These are phyloP conservation scores for Apiospora phragmitis DNA, from an alignment of 2,329 filamentous ascomycete genomes.

Conservation along the genomic window DNA sequence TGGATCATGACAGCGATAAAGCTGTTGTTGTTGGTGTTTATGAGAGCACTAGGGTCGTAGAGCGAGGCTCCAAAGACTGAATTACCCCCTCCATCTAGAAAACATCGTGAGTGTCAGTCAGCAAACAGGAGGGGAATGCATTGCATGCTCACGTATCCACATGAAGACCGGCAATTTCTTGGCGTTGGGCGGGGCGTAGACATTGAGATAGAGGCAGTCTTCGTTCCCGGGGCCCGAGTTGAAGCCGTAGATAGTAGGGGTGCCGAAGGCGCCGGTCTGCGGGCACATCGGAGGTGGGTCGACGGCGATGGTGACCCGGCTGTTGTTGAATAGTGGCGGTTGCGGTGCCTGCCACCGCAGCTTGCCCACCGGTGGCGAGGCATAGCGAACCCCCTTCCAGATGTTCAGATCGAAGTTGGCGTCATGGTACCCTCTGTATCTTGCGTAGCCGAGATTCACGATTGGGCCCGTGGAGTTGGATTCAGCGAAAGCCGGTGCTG, in stretches of 20 bases:
- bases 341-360: conserved; percentile 45
- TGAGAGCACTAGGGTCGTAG: conserved; percentile 24
- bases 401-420: conserved; percentile 39
- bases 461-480: not conserved
- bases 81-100: conserved; percentile 48
- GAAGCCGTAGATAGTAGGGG: conserved; percentile 29
- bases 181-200: conserved; percentile 39
- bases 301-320: conserved; percentile 30
- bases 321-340: conserved; percentile 29
- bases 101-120: not conserved
- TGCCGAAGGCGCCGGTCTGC: conserved; percentile 26
- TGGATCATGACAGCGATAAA: conserved; percentile 43
- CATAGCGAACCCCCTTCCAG: conserved; percentile 48
- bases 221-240: conserved; percentile 28
- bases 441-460: conserved; percentile 47
- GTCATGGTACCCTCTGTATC: conserved; percentile 45
- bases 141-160: conserved; percentile 40
- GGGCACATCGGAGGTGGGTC: conserved; percentile 35
- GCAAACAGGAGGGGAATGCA: not conserved
- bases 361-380: conserved; percentile 40
- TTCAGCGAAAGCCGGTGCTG: not conserved
- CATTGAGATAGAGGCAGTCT: conserved; percentile 50
- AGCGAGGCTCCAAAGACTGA: conserved; percentile 21
- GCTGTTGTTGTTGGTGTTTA: conserved; percentile 41
- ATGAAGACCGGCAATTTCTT: conserved; percentile 43